Base-by-base conservation (phyloP, 495 filamentous ascomycete species). In the Penicillium alfredii region DNA sequence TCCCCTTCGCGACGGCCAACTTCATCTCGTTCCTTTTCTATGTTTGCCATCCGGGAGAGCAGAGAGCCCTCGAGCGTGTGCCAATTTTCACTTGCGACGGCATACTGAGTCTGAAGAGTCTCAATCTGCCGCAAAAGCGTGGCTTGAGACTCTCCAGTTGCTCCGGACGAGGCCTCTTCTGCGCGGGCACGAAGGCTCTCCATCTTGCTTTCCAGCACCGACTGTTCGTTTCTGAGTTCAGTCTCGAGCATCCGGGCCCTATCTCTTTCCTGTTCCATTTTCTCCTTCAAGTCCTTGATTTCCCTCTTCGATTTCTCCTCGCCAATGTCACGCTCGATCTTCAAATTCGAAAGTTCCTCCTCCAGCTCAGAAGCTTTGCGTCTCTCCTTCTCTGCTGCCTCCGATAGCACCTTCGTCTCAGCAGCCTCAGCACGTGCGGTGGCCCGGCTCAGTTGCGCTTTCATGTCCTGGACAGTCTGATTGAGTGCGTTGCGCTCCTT, bases 11-110 rank as follows among this genome's bases (percentile, higher is more conserved):
- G 80, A 44, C 80, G 80, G n/a, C 76, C 62, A 16, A 82, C 68
- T 42, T 97, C 90, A 50, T 97, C 90, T 28, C 88, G 68, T 51
- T 99, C 93, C 52, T 81, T 88, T 54, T 99, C 92, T 7, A 95
- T 66, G 35, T 66, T 79, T 1, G 77, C 70, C 17, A 93, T 70
- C 29, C 88, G 72, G 13, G 82, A 72, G 22, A 86, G 71, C 29
- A 97, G 62, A 1, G 84, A 88, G 8, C 84, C 76, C 47, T 99
- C 90, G 30, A 97, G 84, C 0, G 88, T 85, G 42, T 96, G 88
- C 93, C 93, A 99, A 56, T 97, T 99, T 49, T 94, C 88, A 42
- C 85, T 90, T 2, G 93, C 92, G 33, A 88, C 78, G 0, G 87
- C 81, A 59, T 99, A 94, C 60, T 99, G 93, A 4, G 84, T 90